phyloP scores from a whole-genome alignment of 2,329 filamentous ascomycete species.

The Thermothelomyces thermophilus region DNA sequence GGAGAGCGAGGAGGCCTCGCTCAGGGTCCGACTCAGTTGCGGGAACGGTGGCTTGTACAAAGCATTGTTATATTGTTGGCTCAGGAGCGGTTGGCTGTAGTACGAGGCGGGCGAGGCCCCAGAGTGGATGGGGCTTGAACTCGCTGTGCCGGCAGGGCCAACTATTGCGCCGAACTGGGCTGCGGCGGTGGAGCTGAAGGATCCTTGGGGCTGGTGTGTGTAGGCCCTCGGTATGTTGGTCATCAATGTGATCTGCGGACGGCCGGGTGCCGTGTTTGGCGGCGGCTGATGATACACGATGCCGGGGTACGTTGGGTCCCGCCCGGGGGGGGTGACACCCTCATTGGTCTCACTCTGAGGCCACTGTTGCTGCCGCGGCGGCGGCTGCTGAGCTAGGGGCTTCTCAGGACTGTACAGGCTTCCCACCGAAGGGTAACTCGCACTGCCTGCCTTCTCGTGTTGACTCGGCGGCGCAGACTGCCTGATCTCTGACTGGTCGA shows the following conservation, averaged over 20 bases:
- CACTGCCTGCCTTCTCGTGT: constrained; percentile 17
- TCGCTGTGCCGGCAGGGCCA: constrained; percentile 19
- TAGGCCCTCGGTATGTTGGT: constrained; percentile 3
- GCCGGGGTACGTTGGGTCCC: background rate
- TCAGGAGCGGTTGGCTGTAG: constrained; percentile 35
- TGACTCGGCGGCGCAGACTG: constrained; percentile 21
- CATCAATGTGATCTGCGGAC: constrained; percentile 2
- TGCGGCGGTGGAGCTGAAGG: constrained; percentile 26
- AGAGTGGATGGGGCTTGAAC: constrained; percentile 31
- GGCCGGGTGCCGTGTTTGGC: constrained; percentile 8
- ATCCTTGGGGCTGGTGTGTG: constrained; percentile 25
- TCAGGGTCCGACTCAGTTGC: constrained; percentile 35
- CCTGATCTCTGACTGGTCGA: constrained; percentile 24
- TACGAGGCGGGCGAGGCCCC: constrained; percentile 32
- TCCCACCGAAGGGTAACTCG: constrained; percentile 3
- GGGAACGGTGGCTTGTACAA: constrained; percentile 29
- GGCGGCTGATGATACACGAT: constrained; percentile 2
- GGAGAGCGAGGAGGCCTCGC: constrained; percentile 53
- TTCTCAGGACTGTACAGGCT: constrained; percentile 23
- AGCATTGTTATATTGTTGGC: constrained; percentile 33
- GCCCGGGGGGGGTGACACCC: background rate
- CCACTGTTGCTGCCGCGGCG: constrained; percentile 5
- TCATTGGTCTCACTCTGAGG: background rate
- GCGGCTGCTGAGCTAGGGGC: background rate
- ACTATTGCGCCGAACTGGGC: constrained; percentile 24